phyloP scores from a whole-genome alignment of 371 early-diverging fungal genomes.

The Mucor velutinosus region DNA sequence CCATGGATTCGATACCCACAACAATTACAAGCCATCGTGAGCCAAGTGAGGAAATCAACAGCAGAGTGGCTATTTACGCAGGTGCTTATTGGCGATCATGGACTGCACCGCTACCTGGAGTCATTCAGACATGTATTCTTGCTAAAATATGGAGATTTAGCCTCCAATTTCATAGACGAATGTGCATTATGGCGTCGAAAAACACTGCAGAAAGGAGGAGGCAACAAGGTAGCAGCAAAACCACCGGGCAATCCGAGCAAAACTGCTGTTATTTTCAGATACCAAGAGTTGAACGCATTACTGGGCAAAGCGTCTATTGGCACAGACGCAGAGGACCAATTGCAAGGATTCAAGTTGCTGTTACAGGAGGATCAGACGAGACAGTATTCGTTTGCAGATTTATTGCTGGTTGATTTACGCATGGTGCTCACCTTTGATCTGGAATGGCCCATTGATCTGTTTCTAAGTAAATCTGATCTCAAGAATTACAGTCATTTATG shows the following conservation, averaged over 20 bases:
- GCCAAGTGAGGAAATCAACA: constrained; percentile 59
- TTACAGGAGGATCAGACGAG: constrained; percentile 15
- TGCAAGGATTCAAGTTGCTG: constrained; percentile 31
- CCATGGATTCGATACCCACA: constrained; percentile 29
- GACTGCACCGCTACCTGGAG: constrained; percentile 56
- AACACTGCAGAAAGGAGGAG: constrained; percentile 4
- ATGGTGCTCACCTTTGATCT: constrained; percentile 62
- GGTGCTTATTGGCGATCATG: constrained; percentile 65
- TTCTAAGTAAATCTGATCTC: constrained; percentile 64
- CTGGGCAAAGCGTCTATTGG: constrained; percentile 50
- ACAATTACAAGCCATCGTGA: constrained; percentile 39
- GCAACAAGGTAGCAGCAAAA: neutral
- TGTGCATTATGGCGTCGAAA: constrained; percentile 46
- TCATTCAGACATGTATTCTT: constrained; percentile 70
- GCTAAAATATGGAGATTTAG: constrained; percentile 72
- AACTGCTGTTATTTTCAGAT: constrained; percentile 40
- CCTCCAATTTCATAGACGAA: constrained; percentile 63
- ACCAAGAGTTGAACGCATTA: constrained; percentile 64
- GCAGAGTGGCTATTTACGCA: constrained; percentile 71
- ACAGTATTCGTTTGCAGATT: constrained; percentile 48
- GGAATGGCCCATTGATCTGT: constrained; percentile 79
- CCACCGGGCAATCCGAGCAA: neutral
- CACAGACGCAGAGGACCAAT: constrained; percentile 34
- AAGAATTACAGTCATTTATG: constrained; percentile 61
- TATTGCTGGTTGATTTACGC: constrained; percentile 52